A percentile compares a stretch with the other conserved stretches of the same genome.
phyloP scores from a whole-genome alignment of 495 filamentous ascomycete genomes.

The Penicillium cataractarum region DNA sequence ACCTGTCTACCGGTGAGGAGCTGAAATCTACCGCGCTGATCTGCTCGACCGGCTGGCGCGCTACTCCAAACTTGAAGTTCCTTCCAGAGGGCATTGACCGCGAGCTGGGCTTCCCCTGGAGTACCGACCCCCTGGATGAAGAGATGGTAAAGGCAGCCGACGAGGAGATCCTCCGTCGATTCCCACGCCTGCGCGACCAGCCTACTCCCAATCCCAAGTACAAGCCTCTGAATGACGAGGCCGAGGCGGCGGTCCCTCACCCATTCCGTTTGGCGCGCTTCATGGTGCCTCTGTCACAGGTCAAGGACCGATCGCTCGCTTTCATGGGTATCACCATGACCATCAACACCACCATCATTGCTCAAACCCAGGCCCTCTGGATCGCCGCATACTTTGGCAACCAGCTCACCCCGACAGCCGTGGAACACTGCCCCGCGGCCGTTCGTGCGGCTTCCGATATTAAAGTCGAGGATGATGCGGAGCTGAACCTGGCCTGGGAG shows the following conservation, averaged over 20 bases:
- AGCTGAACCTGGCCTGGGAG: constrained; percentile 51
- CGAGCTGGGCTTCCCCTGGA: constrained; percentile 45
- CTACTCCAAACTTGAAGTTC: constrained; percentile 65
- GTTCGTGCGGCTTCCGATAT: constrained; percentile 20
- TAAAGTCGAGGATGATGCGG: constrained; percentile 24
- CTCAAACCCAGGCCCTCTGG: constrained; percentile 75
- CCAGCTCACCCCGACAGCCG: constrained; percentile 37
- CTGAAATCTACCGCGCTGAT: constrained; percentile 65
- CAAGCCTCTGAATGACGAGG: constrained; percentile 31
- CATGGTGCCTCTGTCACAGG: constrained; percentile 65
- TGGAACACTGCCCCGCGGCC: constrained; percentile 27
- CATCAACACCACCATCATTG: constrained; percentile 63
- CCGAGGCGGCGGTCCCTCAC: constrained; percentile 37
- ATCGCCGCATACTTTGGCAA: constrained; percentile 65
- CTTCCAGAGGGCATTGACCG: constrained; percentile 52
- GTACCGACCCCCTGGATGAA: constrained; percentile 31
- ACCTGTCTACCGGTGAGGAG: constrained; percentile 57
- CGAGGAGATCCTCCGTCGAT: constrained; percentile 64
- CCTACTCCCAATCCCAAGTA: constrained; percentile 38
- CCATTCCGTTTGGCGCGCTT: constrained; percentile 67
- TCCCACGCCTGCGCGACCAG: constrained; percentile 61
- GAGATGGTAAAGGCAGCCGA: constrained; percentile 54
- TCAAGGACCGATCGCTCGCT: constrained; percentile 61
- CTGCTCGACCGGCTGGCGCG: constrained; percentile 71
- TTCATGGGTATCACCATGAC: constrained; percentile 68